Evolutionary conservation across 2,329 filamentous ascomycete genomes (phyloP), one percentile per base, ranked within the genome.

Genomic region (Tympanopsis confertula): DNA sequence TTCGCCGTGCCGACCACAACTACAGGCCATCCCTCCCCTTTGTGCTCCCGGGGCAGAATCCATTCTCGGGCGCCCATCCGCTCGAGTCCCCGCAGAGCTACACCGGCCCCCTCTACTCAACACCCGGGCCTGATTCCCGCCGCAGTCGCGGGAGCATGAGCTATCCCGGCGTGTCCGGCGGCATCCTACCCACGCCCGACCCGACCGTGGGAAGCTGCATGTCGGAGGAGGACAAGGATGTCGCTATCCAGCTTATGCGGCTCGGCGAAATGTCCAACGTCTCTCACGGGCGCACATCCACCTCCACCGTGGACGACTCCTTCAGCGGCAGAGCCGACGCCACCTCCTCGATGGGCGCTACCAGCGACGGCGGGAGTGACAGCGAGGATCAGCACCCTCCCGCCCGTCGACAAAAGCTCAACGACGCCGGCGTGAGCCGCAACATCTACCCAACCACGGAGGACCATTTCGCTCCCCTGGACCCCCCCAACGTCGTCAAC

Each of bases 141-240:
- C 78, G 79, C 44, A 69, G 78, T 47, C 79, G 82, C 41, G 73
- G 74, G 39, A 78, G 76, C 51, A 68, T 74, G 42, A 69, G 67
- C 41, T 74, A 74, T 45, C 63, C 62, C 45, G 56, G 55, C 45
- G 59, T 64, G 45, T 56, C 62, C 36, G 48, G 56, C 37, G 78
- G 79, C 39, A 74, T 93, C 47, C 67, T 95, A 45, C 88, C 88
- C 15, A 98, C 91, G 2, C 91, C 91, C 18, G 91, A 96, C 50
- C 89, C 89, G n/a, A 98, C 91, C 12, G 84, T 96, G 49, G 86
- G 86, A 39, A 96, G 89, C 61, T 93, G 86, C 58, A 89, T 98
- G 59, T 96, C 89, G 13, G 91, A 98, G 55, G 91, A 98, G 59
- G 76, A 81, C 48, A 81, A 81, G 54, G 91, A 98, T 60, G 91